A percentile compares a stretch with the other conserved stretches of the same genome.
Evolutionary conservation across 768 basidiomycete genomes (phyloP).

Genomic region (Rhodotorula diobovata): DNA sequence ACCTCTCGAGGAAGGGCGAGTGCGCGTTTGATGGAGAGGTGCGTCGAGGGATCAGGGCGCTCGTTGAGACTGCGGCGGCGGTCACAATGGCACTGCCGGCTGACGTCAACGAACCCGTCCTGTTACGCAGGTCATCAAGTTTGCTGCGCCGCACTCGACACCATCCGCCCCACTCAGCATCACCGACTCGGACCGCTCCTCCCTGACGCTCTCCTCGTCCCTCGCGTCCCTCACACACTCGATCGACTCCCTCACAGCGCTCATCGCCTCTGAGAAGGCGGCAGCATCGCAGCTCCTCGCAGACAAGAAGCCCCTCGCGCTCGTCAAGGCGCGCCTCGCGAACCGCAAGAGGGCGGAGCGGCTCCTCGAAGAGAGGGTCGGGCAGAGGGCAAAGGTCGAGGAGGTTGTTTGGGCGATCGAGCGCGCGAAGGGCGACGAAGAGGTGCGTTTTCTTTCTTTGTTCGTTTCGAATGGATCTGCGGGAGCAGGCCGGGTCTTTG

Average conservation of each 20-base stretch:
- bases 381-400: conserved; percentile 18
- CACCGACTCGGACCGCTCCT: conserved; percentile 27
- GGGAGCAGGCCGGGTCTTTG: no score
- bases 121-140: conserved; percentile 34
- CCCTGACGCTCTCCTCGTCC: conserved; percentile 23
- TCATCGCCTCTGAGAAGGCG: conserved; percentile 14
- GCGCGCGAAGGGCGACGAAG: conserved; percentile 30
- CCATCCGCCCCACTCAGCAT: neutral
- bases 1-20: conserved; percentile 14
- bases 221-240: conserved; percentile 24
- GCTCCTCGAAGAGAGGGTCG: conserved; percentile 23
- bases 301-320: conserved; percentile 2
- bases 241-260: conserved; percentile 26
- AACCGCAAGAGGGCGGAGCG: conserved; percentile 21
- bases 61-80: no score
- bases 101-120: neutral
- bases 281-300: neutral
- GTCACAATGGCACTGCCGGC: no score
- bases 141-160: conserved; percentile 6
- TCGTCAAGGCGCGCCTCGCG: conserved; percentile 28
- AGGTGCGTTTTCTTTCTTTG: conserved; percentile 9
- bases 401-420: conserved; percentile 32
- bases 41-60: neutral
- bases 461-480: no score
- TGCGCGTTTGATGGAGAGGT: conserved; percentile 31